These are phyloP conservation scores for Linderniella brevidens DNA, from an alignment of 257 asterid genomes.

Conservation along the genomic window DNA sequence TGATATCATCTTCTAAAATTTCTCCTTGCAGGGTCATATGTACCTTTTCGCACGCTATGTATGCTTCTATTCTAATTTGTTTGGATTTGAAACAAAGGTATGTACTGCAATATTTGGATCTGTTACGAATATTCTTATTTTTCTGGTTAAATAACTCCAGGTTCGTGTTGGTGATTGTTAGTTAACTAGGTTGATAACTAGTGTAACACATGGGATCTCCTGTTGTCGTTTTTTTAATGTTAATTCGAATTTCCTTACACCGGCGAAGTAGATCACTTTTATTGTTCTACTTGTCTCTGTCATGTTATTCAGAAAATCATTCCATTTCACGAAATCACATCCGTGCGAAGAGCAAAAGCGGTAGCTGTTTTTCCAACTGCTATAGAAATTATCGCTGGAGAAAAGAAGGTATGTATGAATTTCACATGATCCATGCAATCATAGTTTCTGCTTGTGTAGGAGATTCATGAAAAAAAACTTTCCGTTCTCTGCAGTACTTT, in stretches of 20 bases:
- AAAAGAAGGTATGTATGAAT: slow-evolving; percentile 46
- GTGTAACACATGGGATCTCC: no score
- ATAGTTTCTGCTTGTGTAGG: background rate
- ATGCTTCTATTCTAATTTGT: slow-evolving; percentile 93
- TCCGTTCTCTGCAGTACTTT: slow-evolving; percentile 54
- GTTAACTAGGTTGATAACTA: background rate
- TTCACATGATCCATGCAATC: background rate
- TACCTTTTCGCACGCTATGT: slow-evolving; percentile 61
- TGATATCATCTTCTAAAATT: slow-evolving; percentile 5
- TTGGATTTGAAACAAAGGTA: slow-evolving; percentile 98
- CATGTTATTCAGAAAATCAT: slow-evolving; percentile 48
- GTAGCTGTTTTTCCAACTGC: slow-evolving; percentile 94
- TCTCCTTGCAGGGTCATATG: slow-evolving; percentile 87
- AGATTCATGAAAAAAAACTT: no score
- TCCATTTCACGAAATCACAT: slow-evolving; percentile 61
- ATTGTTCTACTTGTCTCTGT: slow-evolving; percentile 6
- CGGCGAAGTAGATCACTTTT: no score
- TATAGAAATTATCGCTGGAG: slow-evolving; percentile 76
- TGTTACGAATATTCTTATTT: background rate
- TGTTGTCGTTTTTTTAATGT: no score
- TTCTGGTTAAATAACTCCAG: background rate
- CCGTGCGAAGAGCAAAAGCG: slow-evolving; percentile 74
- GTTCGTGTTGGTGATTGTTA: background rate
- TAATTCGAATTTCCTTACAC: no score
- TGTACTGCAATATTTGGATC: slow-evolving; percentile 10